These are phyloP conservation scores for Vitis labrusca DNA, from an alignment of 164 flowering plant genomes.

Conservation along the genomic window DNA sequence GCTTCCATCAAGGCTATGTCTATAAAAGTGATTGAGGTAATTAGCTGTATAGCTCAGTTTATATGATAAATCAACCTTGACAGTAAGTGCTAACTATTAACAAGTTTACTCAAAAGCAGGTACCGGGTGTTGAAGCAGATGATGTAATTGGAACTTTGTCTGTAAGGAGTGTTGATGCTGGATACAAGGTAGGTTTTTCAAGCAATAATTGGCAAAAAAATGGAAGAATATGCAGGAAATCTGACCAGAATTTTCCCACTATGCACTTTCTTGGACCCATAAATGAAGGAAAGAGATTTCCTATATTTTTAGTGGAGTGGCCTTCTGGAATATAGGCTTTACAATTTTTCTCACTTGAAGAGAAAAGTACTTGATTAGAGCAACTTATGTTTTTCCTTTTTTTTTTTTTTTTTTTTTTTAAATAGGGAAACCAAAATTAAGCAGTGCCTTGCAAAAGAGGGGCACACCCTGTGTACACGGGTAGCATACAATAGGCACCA, in stretches of 20 bases:
- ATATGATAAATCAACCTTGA: neutral
- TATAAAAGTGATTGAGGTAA: slow-evolving; percentile 92
- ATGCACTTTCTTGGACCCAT: neutral
- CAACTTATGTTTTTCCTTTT: too few species aligned
- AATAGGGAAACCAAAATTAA: too few species aligned
- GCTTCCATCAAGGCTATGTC: slow-evolving; percentile 95
- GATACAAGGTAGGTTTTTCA: slow-evolving; percentile 64
- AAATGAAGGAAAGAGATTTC: too few species aligned
- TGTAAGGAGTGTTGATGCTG: slow-evolving; percentile 70
- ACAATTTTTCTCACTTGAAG: too few species aligned
- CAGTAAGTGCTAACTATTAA: slow-evolving; percentile 6
- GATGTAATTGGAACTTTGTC: slow-evolving; percentile 99
- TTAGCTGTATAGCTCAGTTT: neutral
- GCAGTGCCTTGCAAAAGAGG: too few species aligned
- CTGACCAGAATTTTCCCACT: neutral
- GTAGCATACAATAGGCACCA: too few species aligned
- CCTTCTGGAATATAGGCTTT: too few species aligned
- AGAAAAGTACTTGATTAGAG: too few species aligned
- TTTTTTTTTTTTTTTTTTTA: too few species aligned
- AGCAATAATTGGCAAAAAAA: neutral
- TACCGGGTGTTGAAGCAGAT: slow-evolving; percentile 99
- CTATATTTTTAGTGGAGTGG: too few species aligned
- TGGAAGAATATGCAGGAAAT: neutral
- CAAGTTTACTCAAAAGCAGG: slow-evolving; percentile 40
- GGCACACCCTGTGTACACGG: too few species aligned